phyloP scores from a whole-genome alignment of 1,284 basidiomycete genomes.

The Polyporus tsugae region DNA sequence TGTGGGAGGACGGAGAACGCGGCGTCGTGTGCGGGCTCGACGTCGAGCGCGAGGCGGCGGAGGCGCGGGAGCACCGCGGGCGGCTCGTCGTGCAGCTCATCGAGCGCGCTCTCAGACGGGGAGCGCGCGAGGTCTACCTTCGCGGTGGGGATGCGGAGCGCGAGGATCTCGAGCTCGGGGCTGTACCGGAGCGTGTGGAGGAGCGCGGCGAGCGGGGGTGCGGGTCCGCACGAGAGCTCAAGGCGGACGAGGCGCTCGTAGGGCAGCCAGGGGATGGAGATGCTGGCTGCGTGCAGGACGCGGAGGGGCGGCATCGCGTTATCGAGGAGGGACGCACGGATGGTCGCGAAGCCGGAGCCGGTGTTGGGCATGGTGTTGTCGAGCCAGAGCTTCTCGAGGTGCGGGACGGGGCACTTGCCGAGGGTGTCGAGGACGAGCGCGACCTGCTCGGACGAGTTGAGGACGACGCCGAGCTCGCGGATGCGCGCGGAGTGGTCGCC shows the following conservation, averaged over 20 bases:
- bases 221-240: constrained; percentile 14
- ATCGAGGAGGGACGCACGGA: constrained; percentile 12
- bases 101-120: neutral
- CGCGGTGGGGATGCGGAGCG: constrained; percentile 8
- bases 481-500: constrained; percentile 18
- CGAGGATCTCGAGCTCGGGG: constrained; percentile 16
- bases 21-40: neutral
- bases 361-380: constrained; percentile 5
- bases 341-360: neutral
- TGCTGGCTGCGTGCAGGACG: constrained; percentile 12
- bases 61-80: constrained; percentile 15
- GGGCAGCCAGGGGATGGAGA: constrained; percentile 18
- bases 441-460: neutral
- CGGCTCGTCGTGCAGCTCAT: neutral
- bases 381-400: constrained; percentile 23
- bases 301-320: constrained; percentile 18
- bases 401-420: constrained; percentile 6
- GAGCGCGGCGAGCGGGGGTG: constrained; percentile 17
- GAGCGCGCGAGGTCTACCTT: neutral
- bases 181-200: constrained; percentile 19
- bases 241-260: constrained; percentile 21
- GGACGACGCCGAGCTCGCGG: constrained; percentile 22
- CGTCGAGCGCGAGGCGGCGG: constrained; percentile 13
- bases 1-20: constrained; percentile 21
- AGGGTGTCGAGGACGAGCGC: constrained; percentile 14